phyloP scores from a whole-genome alignment of 768 basidiomycete species.

The Sporobolomyces pararoseus region DNA sequence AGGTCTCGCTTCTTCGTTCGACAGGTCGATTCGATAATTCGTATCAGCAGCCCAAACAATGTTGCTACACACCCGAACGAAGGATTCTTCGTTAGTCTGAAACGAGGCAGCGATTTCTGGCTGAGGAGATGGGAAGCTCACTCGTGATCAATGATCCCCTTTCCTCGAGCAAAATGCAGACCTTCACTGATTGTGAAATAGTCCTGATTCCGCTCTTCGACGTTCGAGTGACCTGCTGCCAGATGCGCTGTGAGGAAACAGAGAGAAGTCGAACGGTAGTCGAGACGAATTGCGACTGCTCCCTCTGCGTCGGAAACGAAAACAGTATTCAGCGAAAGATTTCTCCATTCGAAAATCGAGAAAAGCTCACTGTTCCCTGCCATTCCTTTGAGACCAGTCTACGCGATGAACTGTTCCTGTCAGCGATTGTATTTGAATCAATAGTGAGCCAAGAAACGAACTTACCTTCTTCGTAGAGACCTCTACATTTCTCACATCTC shows the following conservation, averaged over 20 bases:
- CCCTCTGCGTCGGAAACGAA: constrained; percentile 56
- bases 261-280: constrained; percentile 83
- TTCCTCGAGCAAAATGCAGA: constrained; percentile 82
- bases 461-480: constrained; percentile 83
- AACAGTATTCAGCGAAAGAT: background rate
- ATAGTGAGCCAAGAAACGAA: background rate
- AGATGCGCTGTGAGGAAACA: constrained; percentile 95
- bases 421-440: background rate
- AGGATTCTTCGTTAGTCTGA: too few species aligned
- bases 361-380: constrained; percentile 67
- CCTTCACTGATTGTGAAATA: constrained; percentile 80
- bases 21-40: constrained; percentile 86
- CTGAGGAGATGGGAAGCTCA: constrained; percentile 54
- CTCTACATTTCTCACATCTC: constrained; percentile 85
- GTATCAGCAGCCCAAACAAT: constrained; percentile 91
- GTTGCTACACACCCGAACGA: too few species aligned
- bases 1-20: constrained; percentile 74
- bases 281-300: constrained; percentile 86
- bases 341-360: background rate
- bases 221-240: constrained; percentile 87
- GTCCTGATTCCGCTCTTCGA: constrained; percentile 81
- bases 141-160: constrained; percentile 85
- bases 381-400: constrained; percentile 66
- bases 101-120: too few species aligned
- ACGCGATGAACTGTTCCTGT: background rate